Percentiles rank a stretch among this genome's conserved stretches.
phyloP scores from a whole-genome alignment of 495 filamentous ascomycete genomes.

The Daldinia concentrica region DNA sequence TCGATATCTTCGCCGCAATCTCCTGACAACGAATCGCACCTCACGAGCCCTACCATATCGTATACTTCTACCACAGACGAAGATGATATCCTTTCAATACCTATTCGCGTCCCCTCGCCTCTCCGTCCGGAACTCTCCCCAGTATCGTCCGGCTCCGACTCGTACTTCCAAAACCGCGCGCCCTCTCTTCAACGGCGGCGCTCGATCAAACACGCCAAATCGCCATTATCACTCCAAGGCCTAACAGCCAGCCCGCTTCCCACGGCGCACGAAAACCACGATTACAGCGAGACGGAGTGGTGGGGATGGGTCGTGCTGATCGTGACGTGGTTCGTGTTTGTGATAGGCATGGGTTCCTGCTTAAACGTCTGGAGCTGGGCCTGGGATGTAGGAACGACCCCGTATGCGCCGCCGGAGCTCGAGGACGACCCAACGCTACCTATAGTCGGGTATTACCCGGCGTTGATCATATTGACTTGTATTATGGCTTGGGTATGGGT shows the following conservation, averaged over 20 bases:
- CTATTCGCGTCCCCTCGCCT: constrained; percentile 43
- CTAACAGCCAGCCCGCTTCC: constrained; percentile 55
- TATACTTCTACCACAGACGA: constrained; percentile 82
- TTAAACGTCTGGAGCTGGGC: constrained; percentile 99
- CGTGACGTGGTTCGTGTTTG: constrained; percentile 93
- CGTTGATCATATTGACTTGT: constrained; percentile 87
- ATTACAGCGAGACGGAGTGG: constrained; percentile 92
- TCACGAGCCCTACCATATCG: constrained; percentile 65
- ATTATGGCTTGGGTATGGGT: constrained; percentile 99
- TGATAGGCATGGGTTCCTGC: constrained; percentile 93
- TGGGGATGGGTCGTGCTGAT: constrained; percentile 95
- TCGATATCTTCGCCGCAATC: constrained; percentile 43
- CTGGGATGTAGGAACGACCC: constrained; percentile 97
- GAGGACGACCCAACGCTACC: constrained; percentile 93
- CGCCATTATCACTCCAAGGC: constrained; percentile 64
- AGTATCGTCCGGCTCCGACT: constrained; percentile 69
- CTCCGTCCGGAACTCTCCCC: constrained; percentile 56
- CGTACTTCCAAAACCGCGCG: constrained; percentile 64
- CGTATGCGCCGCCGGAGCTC: constrained; percentile 89
- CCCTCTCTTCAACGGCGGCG: constrained; percentile 57
- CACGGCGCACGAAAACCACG: constrained; percentile 67
- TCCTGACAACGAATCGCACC: constrained; percentile 40
- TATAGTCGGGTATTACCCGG: constrained; percentile 96
- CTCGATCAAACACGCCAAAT: constrained; percentile 66
- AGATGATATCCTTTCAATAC: constrained; percentile 68